Base-by-base conservation (phyloP, 2,329 filamentous ascomycete genomes). In the Penicillium sp. region DNA sequence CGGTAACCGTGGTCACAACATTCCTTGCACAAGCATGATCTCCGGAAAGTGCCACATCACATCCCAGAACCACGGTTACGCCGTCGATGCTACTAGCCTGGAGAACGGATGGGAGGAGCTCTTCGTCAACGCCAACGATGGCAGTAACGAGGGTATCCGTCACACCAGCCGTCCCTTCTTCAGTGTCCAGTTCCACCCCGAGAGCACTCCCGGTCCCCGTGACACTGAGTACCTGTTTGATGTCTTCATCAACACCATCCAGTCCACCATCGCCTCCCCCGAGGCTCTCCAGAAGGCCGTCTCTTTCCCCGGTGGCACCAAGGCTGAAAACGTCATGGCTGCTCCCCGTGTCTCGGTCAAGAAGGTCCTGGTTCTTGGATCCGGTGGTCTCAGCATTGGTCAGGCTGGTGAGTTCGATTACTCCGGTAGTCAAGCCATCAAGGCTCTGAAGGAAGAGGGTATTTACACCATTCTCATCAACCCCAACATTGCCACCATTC, bases 391-490 rank as follows among this genome's bases (percentile, higher is more conserved):
- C 59, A 96, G 90, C 74, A 99, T 99, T 73, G 94, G 94, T 13
- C 94, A 99, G 75, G 94, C 94, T 61, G 94, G 94, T 74, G 94
- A 99, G 75, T 99, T 99, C 64, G 94, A 99, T 73, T 99, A 99
- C 79, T 97, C 94, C 50, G 94, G 94, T 59, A 95, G 90, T 74
- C 94, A 99, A 76, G 94, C 93, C 43, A 97, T 99, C 81, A 99
- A 99, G 80, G 94, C 94, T 36, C 73, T 99, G 66, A 97, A 97
- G 77, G 89, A 97, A 74, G 94, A 97, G 77, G 93, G 92, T 57
- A 97, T 97, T 67, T 97, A 97, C 80, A 97, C 94, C 3, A 88
- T 99, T 60, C 81, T 99, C 59, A 97, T 99, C 82, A 99, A 99
- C 78, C 94, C 94, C 54, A 99, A 99, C 73, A 97, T 99, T 72